Base-by-base conservation (phyloP, 106 monocot genomes). In the Allium fistulosum region DNA sequence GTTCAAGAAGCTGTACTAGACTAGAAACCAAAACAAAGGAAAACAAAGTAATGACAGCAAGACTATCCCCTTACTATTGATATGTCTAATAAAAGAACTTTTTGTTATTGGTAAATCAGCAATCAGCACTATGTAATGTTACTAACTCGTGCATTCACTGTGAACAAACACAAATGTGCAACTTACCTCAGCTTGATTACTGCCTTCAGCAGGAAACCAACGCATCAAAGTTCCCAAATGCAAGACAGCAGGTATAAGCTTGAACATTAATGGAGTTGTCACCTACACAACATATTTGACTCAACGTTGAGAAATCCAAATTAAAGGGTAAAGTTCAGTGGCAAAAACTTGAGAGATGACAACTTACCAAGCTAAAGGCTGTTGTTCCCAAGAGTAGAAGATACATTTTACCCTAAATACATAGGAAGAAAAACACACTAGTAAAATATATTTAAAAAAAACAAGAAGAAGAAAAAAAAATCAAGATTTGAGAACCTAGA, bases 361-460 rank as follows among this genome's bases (percentile, higher is more conserved):
- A 17, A 47, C 75, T 78, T 63, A 99, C 97, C 87, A 99, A 80
- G 76, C 97, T 99, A 79, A 99, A 78, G 57, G 97, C 97, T 37
- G 92, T 99, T 73, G 92, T 99, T 57, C 97, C 97, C 72, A 97
- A 68, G 48, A 92, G 84, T 57, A 97, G 68, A 9, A 92, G 96
- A 81, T 97, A 97, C 88, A 97, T 92, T 75, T 87, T 92, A 3
- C 86, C 92, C 96, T 97, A 68, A 67, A 53, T 9, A n/a, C 28
- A 52, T n/a, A 57, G 12, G 45, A 26, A 48, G 48, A 74, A 53
- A 51, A 15, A 65, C 58, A n/a, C 22, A 0, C 22, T 6, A 49
- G 65, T 51, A 48, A 8, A 49, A 48, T 46, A n/a, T 11, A 66
- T 51, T 51, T 8, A 11, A 7, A 0, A 0, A 51, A 12, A 51